Base-by-base conservation (phyloP, 2,329 filamentous ascomycete genomes). In the Stylonectria norvegica region DNA sequence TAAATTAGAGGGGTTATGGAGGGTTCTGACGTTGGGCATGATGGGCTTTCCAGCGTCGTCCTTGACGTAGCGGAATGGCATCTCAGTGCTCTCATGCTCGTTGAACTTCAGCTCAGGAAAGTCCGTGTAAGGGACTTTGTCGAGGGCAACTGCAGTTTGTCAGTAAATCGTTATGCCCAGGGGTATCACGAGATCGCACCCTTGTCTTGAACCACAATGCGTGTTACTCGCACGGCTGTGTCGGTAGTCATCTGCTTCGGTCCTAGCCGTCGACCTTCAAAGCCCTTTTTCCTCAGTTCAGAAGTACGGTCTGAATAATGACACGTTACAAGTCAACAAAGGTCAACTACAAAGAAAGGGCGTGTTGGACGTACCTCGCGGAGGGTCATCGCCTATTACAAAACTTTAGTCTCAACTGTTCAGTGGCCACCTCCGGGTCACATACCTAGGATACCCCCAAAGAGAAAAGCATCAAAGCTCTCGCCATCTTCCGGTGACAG, bases 221-320 rank as follows among this genome's bases (percentile, higher is more conserved):
- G 80, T 20, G 93, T 97, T 31, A 96, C 91, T 52, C 93, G 79
- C 36, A 96, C 93, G 4, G 93, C 93, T 15, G 93, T 98, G 63
- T 98, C 93, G 4, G 93, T 98, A 3, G 93, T 97, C 91, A 98
- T 96, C 67, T 98, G 93, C 55, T 90, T 84, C 6, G 91, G 88
- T 1, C 93, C 93, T 20, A 98, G 73, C 42, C 93, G 78, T 38
- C 93, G 82, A 42, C 91, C 89, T 42, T 83, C 75, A 57, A 95
- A 98, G 3, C 93, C 93, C 63, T 97, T 95, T 66, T 88, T 89
- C 37, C 93, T 82, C 55, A 98, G 71, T 65, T 98, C 93, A n/a
- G 87, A 91, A 4, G 93, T 98, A 47, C 93, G 84, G 67, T 97
- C 91, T 94, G 42, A 6, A 25, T 11, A 15, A 16, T n/a, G 32